Base-by-base conservation (phyloP, 768 basidiomycete species). In the Mycena haematopus region DNA sequence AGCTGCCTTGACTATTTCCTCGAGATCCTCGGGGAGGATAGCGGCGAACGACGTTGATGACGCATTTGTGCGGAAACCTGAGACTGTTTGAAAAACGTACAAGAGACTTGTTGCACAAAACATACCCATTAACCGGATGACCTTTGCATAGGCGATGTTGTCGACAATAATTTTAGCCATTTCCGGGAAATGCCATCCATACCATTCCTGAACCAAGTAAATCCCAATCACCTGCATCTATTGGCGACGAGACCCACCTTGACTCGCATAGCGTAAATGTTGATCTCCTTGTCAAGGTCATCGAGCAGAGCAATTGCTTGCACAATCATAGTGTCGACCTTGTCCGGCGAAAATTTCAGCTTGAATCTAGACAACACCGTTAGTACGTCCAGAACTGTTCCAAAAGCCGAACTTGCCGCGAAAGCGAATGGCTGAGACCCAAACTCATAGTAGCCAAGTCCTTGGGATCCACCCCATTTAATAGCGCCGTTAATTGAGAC, bases 171-270 rank as follows among this genome's bases (percentile, higher is more conserved):
- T 99, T 81, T 98, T 99, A 62, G 90, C 92, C 91, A 99, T 93
- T 78, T 99, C 97, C 6, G 97, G 97, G 85, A 99, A 99, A 80
- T 99, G 97, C 97, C 97, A 99, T 38, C 97, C 97, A 71, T 99
- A 99, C 97, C 97, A 99, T 86, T 99, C 97, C 96, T 97, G 69
- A 6, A 50, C 38, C 58, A 51, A 40, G 54, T 44, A 46, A 53
- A 50, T 42, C 38, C 17, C 19, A 22, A 36, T 40, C 45, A 55
- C 14, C 24, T n/a, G 29, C 27, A 50, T 42, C 6, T 40, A 65
- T 33, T 53, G 62, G 35, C 24, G 35, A n/a, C 25, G 25, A 45
- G 17, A 50, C 83, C 35, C 60, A 96, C 96, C 86, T 99, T 99
- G 49, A 96, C 94, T 71, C 97, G 87, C 97, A 99, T 99, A 15